Base-by-base conservation (phyloP, 192 early-diverging fungal species). In the Backusella tarrabulga region DNA sequence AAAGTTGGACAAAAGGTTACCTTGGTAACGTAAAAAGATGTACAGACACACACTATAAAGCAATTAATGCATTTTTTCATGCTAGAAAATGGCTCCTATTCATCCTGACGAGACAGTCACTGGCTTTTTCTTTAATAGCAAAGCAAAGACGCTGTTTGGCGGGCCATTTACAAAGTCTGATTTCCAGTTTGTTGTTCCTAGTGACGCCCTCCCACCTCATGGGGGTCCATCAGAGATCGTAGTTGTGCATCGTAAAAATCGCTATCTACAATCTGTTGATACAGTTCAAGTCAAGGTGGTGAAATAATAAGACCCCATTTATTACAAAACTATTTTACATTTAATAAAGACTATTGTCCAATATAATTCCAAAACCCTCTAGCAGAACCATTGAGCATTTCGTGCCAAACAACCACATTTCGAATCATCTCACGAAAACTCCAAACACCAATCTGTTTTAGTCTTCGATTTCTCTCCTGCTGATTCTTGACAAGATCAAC, bases 371-470 rank as follows among this genome's bases (percentile, higher is more conserved):
- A 93, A 76, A 94, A 93, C 15, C 91, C 90, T 41, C 90, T 89
- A 6, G 80, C 78, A 75, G 87, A 88, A 34, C 92, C 92, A 44
- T 88, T 83, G 7, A 90, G 87, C 78, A 94, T 92, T 35, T 96
- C 93, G 35, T 94, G 82, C 3, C 95, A 76, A 56, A 85, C 86
- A 42, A 91, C 85, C 17, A 95, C 71, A 77, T 95, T 93, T 9
- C 89, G 84, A 15, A 90, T 89, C 72, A 95, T 86, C 34, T 90
- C 91, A 44, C 92, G 90, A 3, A 97, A 73, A 66, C 94, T 93
- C 97, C 97, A 98, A 76, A 92, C 85, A 34, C 96, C 97, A 54
- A 98, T 92, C 0, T 93, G 90, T 82, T 95, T 95, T n/a, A 97
- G 83, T 29, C 91, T 88, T 34, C 90, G 84, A 76, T 91, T 93